Percentiles rank a stretch among this genome's conserved stretches.
These are phyloP conservation scores for Nicotiana noctiflora DNA, from an alignment of 257 asterid species.

Conservation along the genomic window DNA sequence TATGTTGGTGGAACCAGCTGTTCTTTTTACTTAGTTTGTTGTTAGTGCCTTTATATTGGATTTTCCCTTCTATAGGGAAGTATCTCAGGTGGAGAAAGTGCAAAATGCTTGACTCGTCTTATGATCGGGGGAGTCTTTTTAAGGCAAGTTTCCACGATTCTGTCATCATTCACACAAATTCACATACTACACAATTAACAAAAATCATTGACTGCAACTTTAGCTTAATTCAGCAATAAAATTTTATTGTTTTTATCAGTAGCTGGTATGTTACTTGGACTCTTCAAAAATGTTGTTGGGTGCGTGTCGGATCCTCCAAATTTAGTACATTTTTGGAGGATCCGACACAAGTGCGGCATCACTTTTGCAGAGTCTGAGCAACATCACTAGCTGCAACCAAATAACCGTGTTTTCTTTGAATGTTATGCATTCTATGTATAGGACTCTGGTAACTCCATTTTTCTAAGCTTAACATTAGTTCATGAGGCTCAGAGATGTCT, in stretches of 20 bases:
- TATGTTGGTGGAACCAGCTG: background rate
- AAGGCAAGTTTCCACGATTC: constrained; percentile 41
- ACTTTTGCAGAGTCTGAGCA: too few species aligned
- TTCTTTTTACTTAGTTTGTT: background rate
- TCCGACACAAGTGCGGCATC: too few species aligned
- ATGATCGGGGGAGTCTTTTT: constrained; percentile 77
- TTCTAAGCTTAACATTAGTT: constrained; percentile 1
- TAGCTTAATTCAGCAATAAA: background rate
- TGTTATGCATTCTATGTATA: background rate
- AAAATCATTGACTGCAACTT: background rate
- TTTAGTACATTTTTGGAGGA: too few species aligned
- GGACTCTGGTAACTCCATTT: background rate
- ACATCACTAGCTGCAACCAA: background rate
- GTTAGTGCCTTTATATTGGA: background rate
- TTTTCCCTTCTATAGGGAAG: constrained; percentile 50
- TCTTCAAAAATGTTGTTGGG: too few species aligned
- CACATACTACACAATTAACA: background rate
- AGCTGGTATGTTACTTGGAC: background rate
- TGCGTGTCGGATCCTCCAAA: too few species aligned
- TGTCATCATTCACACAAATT: background rate
- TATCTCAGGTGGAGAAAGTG: constrained; percentile 72
- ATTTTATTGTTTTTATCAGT: background rate
- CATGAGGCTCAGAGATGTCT: constrained; percentile 5
- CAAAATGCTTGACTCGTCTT: constrained; percentile 66
- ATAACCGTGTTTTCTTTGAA: background rate